phyloP scores from a whole-genome alignment of 306 rosid species.

The Dryas octopetala region DNA sequence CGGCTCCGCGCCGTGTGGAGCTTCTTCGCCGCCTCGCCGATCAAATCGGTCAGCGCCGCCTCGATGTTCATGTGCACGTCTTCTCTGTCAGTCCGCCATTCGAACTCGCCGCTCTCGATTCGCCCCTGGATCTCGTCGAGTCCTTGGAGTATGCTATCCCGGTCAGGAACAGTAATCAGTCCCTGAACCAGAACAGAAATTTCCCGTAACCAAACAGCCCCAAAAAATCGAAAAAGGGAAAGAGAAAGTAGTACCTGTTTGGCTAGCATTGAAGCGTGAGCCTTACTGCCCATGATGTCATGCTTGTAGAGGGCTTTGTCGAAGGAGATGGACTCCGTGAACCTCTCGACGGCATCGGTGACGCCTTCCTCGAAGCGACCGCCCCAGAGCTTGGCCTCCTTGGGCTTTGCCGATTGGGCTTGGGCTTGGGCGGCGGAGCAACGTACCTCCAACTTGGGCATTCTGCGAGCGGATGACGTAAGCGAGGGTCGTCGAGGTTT shows the following conservation, averaged over 20 bases:
- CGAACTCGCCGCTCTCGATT: conserved; percentile 74
- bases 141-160: conserved; percentile 70
- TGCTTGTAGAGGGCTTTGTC: conserved; percentile 84
- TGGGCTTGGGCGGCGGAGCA: conserved; percentile 18
- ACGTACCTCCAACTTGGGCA: conserved; percentile 26
- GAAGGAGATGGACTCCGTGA: conserved; percentile 89
- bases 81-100: conserved; percentile 91
- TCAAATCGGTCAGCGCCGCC: conserved; percentile 84
- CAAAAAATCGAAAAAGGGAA: neutral
- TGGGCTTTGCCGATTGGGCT: conserved; percentile 27
- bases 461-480: neutral
- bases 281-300: conserved; percentile 81
- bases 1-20: conserved; percentile 92
- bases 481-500: neutral
- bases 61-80: conserved; percentile 99
- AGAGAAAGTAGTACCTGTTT: conserved; percentile 47
- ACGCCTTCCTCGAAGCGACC: conserved; percentile 92
- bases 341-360: conserved; percentile 81
- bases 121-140: conserved; percentile 62
- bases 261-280: conserved; percentile 96
- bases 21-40: conserved; percentile 96
- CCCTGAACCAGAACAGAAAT: conserved; percentile 42
- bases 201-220: neutral
- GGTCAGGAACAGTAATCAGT: conserved; percentile 58
- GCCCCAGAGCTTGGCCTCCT: conserved; percentile 93